A percentile compares a stretch with the other conserved stretches of the same genome.
Evolutionary conservation across 129 eudicot genomes (phyloP).

Genomic region (Tanacetum coccineum): DNA sequence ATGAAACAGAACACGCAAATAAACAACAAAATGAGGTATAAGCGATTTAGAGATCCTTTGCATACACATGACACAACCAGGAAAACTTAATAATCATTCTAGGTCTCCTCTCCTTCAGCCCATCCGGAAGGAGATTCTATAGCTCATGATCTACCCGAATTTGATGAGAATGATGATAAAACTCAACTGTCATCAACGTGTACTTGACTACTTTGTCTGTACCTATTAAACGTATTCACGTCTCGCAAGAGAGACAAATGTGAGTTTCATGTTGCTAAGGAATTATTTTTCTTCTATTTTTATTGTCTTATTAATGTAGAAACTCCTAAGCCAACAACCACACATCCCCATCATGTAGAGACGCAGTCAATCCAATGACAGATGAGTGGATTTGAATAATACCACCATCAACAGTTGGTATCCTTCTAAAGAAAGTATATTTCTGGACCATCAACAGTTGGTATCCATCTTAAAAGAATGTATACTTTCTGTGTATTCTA

Average conservation of each 20-base stretch:
- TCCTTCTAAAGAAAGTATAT: constrained; percentile 14
- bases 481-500: no score
- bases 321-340: constrained; percentile 26
- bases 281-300: not conserved
- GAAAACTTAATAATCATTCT: not conserved
- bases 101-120: no score
- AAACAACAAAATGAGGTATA: not conserved
- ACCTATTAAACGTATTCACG: no score
- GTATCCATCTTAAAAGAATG: no score
- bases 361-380: constrained; percentile 16
- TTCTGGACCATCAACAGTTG: no score
- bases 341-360: constrained; percentile 2
- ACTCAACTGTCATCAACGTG: no score
- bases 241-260: no score
- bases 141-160: no score
- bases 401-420: constrained; percentile 5
- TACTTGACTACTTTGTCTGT: no score
- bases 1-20: not conserved
- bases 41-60: not conserved
- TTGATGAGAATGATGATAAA: no score
- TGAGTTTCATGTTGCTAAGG: no score
- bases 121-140: no score
- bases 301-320: not conserved
- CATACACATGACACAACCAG: not conserved
- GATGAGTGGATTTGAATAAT: constrained; percentile 21